Evolutionary conservation across 2,329 filamentous ascomycete species (phyloP), one percentile per base, ranked within the genome.

Genomic region (Talaromyces verruculosus): DNA sequence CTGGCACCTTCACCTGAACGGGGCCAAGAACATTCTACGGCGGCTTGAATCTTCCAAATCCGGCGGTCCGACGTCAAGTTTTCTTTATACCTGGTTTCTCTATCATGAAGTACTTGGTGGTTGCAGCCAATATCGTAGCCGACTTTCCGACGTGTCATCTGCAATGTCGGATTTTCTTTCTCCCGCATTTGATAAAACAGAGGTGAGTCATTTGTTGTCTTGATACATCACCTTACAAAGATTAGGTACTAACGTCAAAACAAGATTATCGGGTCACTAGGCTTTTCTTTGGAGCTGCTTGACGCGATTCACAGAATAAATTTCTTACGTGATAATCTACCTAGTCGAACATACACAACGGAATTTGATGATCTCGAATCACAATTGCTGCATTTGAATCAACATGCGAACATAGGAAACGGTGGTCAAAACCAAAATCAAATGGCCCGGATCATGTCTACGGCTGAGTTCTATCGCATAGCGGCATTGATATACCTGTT

Each of bases 91-190:
- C 3, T 64, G 63, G 63, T 59, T 59, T 19, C 37, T 64, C 28
- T 64, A 64, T 37, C 63, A 64, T 49, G 63, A 64, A 64, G 63
- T 64, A n/a, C 41, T 64, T 15, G 63, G 63, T 13, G 63, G 39
- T 7, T 64, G 57, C 33, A 64, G 53, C 17, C 53, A 60, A 45
- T n/a, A 33, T 6, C 17, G 17, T 47, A 57, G 53, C 11, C 53
- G 19, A 11, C 33, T 57, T 22, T 22, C 30, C 1, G n/a, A 39
- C 5, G n/a, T 33, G 13, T 57, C 53, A 15, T 11, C 53, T 37
- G 39, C 11, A 15, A 57, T 57, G 30, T 22, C 33, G 19, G n/a
- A 39, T 22, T 39, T 37, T 37, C 33, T 57, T 13, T 15, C 53
- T 37, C 53, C 33, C 17, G 5, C 33, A 39, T 57, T 37, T 37